Evolutionary conservation across 352 stramenopile species (phyloP).

Genomic region (Pythium utonaiense): DNA sequence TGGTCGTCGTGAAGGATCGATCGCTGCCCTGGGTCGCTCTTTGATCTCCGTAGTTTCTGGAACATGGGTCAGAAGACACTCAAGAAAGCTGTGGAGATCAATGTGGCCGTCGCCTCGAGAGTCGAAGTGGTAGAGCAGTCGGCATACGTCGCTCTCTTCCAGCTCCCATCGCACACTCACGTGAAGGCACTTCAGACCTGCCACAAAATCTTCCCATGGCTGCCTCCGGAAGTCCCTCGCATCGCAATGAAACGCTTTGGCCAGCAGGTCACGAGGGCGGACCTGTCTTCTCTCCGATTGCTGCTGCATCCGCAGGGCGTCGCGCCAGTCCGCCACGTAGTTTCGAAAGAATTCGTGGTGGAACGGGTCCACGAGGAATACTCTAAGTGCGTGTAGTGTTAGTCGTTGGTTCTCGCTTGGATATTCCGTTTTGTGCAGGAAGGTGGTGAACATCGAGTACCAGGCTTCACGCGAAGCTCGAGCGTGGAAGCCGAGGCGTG

Average conservation of each 20-base stretch:
- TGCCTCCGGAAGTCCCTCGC: not conserved
- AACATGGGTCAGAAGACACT: not conserved
- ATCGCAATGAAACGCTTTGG: not conserved
- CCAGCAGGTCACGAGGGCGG: not conserved
- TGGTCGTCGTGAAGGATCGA: not conserved
- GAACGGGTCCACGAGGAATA: conserved; percentile 20
- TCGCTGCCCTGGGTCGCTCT: not conserved
- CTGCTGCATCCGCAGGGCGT: not conserved
- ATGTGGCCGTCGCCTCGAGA: not conserved
- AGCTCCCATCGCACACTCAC: not conserved
- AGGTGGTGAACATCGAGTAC: conserved; percentile 9
- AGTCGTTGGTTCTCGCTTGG: not conserved
- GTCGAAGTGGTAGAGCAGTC: not conserved
- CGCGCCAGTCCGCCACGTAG: conserved; percentile 11
- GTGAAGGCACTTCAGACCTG: not conserved
- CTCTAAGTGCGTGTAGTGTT: not conserved
- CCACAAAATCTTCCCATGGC: not conserved
- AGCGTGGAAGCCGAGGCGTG: not conserved
- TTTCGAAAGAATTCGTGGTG: conserved; percentile 13
- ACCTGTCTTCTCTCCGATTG: not conserved
- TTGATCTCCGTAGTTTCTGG: not conserved
- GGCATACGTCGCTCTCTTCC: not conserved
- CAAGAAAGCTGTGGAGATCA: not conserved
- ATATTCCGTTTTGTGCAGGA: not conserved
- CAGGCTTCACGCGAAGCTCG: not conserved